Conservation (phyloP, 306 rosid genomes). For the Sindora glabra region DNA sequence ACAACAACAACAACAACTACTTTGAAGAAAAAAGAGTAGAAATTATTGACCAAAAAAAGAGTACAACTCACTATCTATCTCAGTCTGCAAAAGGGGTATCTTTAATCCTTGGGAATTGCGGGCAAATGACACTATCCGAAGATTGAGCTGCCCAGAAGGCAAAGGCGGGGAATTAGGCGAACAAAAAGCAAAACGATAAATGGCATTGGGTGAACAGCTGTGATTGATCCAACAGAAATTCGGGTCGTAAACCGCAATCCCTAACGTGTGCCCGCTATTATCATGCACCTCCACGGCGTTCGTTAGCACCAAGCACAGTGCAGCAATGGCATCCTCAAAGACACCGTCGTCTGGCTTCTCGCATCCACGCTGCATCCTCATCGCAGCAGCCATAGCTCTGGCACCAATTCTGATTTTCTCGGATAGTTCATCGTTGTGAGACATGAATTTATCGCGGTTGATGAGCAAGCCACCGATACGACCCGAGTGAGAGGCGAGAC, state of each 20-base stretch:
- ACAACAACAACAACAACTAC: not conserved
- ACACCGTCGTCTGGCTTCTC: conserved; percentile 1
- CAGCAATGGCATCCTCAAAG: conserved; percentile 41
- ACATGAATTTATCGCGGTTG: conserved; percentile 30
- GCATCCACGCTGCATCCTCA: not conserved
- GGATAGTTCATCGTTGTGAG: conserved; percentile 2
- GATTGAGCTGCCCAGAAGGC: not conserved
- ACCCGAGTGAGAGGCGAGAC: not conserved
- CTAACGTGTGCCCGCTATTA: conserved; percentile 35
- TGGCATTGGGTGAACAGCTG: conserved; percentile 76
- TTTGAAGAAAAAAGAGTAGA: no score
- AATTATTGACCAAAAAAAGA: no score
- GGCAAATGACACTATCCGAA: conserved; percentile 29
- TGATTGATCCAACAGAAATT: conserved; percentile 77
- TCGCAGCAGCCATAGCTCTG: conserved; percentile 38
- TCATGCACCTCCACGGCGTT: conserved; percentile 87
- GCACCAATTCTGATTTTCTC: conserved; percentile 27
- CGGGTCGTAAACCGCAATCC: conserved; percentile 46
- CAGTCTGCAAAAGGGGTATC: conserved; percentile 3
- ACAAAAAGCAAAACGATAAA: conserved; percentile 32
- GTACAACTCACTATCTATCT: conserved; percentile 21
- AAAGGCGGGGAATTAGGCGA: conserved; percentile 6
- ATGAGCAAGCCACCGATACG: conserved; percentile 53
- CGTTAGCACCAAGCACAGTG: conserved; percentile 55
- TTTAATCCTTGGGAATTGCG: conserved; percentile 7